Evolutionary conservation across 352 stramenopile species (phyloP).

Genomic region (Globisporangium nunn): DNA sequence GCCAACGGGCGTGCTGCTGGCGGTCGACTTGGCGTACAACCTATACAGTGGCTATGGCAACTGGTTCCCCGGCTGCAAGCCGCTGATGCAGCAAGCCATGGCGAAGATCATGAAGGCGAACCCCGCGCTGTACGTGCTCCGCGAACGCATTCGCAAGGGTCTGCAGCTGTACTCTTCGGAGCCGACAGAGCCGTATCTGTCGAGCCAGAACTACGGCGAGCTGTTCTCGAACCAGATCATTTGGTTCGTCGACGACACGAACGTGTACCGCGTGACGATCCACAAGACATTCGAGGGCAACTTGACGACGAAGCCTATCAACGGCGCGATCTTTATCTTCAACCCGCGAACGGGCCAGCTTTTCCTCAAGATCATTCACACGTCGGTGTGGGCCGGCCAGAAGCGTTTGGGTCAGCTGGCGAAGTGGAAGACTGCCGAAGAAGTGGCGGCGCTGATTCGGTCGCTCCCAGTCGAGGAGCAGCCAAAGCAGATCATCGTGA

Average conservation of each 20-base stretch:
- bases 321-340: constrained; percentile 99
- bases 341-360: constrained; percentile 99
- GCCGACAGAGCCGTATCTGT: constrained; percentile 99
- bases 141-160: constrained; percentile 99
- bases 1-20: constrained; percentile 95
- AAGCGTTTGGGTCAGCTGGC: constrained; percentile 98
- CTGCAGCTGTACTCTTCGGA: constrained; percentile 99
- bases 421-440: constrained; percentile 99
- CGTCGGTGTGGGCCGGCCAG: constrained; percentile 98
- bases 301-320: constrained; percentile 99
- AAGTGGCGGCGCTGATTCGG: constrained; percentile 98
- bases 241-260: constrained; percentile 99
- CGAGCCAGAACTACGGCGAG: constrained; percentile 99
- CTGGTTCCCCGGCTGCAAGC: constrained; percentile 99
- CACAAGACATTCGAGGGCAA: constrained; percentile 99
- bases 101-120: constrained; percentile 99
- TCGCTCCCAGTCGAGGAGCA: constrained; percentile 99
- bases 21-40: constrained; percentile 99
- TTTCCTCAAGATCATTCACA: constrained; percentile 99
- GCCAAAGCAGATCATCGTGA: constrained; percentile 99
- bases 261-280: constrained; percentile 98
- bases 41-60: constrained; percentile 99
- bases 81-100: constrained; percentile 99
- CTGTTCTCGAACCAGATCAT: constrained; percentile 99
- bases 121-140: constrained; percentile 98